Conservation (phyloP, 2,329 filamentous ascomycete species). For the Pseudocercospora crystallina region DNA sequence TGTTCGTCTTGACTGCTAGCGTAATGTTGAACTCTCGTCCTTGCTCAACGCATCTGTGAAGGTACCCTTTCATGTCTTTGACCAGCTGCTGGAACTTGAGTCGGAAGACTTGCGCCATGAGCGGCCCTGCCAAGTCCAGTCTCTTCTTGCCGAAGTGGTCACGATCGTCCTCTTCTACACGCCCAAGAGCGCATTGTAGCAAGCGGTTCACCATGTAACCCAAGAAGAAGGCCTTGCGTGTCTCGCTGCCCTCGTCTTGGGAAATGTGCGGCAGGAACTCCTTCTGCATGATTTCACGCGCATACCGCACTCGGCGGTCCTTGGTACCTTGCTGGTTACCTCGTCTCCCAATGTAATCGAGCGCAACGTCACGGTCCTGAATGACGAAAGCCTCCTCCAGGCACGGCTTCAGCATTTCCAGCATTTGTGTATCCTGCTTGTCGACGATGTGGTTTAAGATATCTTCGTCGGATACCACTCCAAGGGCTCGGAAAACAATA, state of each 20-base stretch:
- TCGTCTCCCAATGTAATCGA: constrained; percentile 94
- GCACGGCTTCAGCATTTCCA: constrained; percentile 95
- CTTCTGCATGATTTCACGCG: constrained; percentile 92
- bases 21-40: constrained; percentile 87
- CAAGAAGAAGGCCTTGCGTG: constrained; percentile 93
- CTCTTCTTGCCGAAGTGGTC: constrained; percentile 99
- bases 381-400: constrained; percentile 96
- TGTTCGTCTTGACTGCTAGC: constrained; percentile 85
- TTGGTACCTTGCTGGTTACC: constrained; percentile 73
- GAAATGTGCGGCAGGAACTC: constrained; percentile 96
- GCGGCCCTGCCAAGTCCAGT: constrained; percentile 87
- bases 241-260: constrained; percentile 90
- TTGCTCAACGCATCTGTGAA: constrained; percentile 88
- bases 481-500: constrained; percentile 91
- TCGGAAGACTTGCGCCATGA: constrained; percentile 95
- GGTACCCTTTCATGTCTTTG: constrained; percentile 84
- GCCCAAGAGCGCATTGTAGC: constrained; percentile 86
- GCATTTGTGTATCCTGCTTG: constrained; percentile 90
- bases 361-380: constrained; percentile 88
- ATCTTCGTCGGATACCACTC: constrained; percentile 95
- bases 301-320: constrained; percentile 88
- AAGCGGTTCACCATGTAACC: constrained; percentile 99
- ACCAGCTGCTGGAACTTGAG: constrained; percentile 88
- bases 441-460: constrained; percentile 98
- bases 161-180: constrained; percentile 91